phyloP scores from a whole-genome alignment of 1,284 basidiomycete genomes.

The Rhodotorula sp. region DNA sequence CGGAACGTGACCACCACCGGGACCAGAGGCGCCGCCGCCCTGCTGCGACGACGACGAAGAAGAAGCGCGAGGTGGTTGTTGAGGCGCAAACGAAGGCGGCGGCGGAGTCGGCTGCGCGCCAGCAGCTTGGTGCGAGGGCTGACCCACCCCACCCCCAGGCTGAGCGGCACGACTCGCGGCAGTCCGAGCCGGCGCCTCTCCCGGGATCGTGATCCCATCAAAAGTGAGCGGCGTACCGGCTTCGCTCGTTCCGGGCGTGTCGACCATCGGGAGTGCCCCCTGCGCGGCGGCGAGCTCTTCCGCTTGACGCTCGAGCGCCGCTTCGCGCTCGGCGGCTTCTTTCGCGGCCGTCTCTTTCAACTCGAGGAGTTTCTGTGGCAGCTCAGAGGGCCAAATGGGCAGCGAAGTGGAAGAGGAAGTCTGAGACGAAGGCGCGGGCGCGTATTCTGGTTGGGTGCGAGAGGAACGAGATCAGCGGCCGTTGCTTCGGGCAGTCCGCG shows the following conservation, averaged over 20 bases:
- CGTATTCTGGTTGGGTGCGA: constrained; percentile 17
- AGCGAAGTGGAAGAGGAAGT: constrained; percentile 12
- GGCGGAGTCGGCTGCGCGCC: neutral
- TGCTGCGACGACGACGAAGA: constrained; percentile 3
- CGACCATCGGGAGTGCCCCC: neutral
- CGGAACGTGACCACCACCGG: neutral
- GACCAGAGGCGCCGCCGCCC: neutral
- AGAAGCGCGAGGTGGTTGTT: neutral
- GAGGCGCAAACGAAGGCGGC: neutral
- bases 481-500: neutral
- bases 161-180: constrained; percentile 9
- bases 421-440: neutral
- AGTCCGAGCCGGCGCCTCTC: constrained; percentile 19
- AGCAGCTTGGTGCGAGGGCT: neutral
- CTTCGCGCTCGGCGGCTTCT: constrained; percentile 22
- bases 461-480: neutral
- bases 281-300: constrained; percentile 24
- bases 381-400: constrained; percentile 31
- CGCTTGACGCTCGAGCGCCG: constrained; percentile 19
- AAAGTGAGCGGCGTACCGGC: constrained; percentile 22
- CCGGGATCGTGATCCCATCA: constrained; percentile 9
- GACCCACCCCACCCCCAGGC: neutral
- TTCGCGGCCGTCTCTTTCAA: neutral
- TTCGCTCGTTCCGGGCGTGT: constrained; percentile 7
- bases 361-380: constrained; percentile 6